These are phyloP conservation scores for Sanghuangporus weigelae DNA, from an alignment of 1,284 basidiomycete species.

Conservation along the genomic window DNA sequence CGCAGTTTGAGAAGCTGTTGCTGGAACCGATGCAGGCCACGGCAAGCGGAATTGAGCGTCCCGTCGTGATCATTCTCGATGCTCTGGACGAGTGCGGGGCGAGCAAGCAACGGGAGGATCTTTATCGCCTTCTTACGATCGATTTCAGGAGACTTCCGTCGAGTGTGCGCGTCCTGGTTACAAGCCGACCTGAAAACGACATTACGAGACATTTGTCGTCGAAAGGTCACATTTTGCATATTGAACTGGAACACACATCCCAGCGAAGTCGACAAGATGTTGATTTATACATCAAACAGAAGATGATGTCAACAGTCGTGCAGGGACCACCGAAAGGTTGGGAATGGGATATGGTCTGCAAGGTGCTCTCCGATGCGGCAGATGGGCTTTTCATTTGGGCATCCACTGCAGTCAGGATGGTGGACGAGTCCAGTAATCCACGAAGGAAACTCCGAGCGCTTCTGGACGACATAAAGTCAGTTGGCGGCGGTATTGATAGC, in stretches of 20 bases:
- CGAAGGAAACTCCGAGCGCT: not conserved
- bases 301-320: not conserved
- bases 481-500: not conserved
- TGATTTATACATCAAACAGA: not conserved
- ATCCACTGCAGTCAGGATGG: not conserved
- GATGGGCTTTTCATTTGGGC: slow-evolving; percentile 6
- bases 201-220: not conserved
- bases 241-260: not conserved
- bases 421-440: not conserved
- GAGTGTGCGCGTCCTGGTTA: not conserved
- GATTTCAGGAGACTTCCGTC: not conserved
- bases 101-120: not conserved
- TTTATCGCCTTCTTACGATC: not conserved
- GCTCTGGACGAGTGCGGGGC: not conserved
- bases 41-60: not conserved
- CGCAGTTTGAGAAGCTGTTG: not conserved
- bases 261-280: not conserved
- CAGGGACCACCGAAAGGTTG: not conserved
- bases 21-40: not conserved
- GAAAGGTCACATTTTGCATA: not conserved
- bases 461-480: not conserved
- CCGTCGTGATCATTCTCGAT: not conserved
- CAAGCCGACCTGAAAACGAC: not conserved
- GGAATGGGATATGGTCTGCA: not conserved
- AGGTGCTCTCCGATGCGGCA: not conserved